Base-by-base conservation (phyloP, 768 basidiomycete species). In the Hygrocybe punicea region DNA sequence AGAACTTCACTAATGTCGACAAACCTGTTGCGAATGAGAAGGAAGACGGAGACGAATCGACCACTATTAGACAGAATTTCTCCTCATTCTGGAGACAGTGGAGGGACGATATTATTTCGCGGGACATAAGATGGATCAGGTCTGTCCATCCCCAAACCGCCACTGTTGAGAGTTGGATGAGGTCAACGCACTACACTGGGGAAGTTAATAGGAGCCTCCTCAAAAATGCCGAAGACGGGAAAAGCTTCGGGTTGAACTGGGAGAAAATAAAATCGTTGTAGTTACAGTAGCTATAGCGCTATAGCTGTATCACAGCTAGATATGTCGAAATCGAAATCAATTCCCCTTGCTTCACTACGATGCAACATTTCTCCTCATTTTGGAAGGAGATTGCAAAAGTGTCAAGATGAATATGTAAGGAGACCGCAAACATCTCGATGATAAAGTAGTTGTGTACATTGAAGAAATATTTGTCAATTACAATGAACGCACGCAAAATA, bases 91-190 rank as follows among this genome's bases (percentile, higher is more conserved):
- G 76, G 76, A 67, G 68, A 11, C 53, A 72, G 50, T 81, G 70
- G 68, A 63, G 76, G 29, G 80, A 82, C 51, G 73, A 74, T 58
- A 61, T 79, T 34, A 63, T 81, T 39, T 69, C 65, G 60, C 67
- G 74, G 60, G 74, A 81, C 57, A 73, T 77, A 71, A 72, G 73
- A 6, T 79, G 78, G 76, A 68, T 80, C 23, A 62, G 72, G 49
- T 67, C 63, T 11, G 63, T 78, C 14, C 69, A 80, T 63, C 76
- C 78, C 1, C 59, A 61, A 8, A 63, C 65, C 3, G 58, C 72
- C 47, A 72, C 70, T 1, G 60, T 79, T 21, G 76, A 76, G 62
- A 70, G 59, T 36, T 79, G 77, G 77, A 76, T 79, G 70, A 68
- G 67, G 57, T 62, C 67, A 60, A 71, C 63, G 2, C 58, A 61